Conservation (phyloP, 352 stramenopile genomes). For the Phytophthora cryptogea region DNA sequence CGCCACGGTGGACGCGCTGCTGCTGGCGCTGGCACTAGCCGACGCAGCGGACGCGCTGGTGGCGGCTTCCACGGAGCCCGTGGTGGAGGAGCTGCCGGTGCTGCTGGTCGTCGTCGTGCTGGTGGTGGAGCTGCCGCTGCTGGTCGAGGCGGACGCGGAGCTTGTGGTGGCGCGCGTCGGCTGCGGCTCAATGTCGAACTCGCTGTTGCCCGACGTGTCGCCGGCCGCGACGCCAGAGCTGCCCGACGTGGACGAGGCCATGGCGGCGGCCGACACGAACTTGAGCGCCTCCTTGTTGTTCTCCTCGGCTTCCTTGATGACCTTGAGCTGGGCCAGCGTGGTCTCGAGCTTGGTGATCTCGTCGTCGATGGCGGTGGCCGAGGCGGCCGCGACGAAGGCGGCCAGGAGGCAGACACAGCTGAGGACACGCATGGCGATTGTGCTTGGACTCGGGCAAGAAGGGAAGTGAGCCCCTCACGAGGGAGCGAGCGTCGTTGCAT, state of each 20-base stretch:
- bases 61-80: constrained; percentile 12
- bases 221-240: constrained; percentile 15
- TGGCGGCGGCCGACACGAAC: constrained; percentile 25
- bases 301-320: constrained; percentile 21
- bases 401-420: constrained; percentile 24
- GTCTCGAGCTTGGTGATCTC: constrained; percentile 31
- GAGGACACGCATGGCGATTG: constrained; percentile 27
- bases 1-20: constrained; percentile 24
- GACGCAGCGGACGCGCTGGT: constrained; percentile 14
- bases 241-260: constrained; percentile 29
- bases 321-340: constrained; percentile 29
- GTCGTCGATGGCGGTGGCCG: constrained; percentile 24
- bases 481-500: constrained; percentile 19
- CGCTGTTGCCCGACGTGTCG: constrained; percentile 32
- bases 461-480: constrained; percentile 8
- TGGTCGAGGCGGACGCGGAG: constrained; percentile 12
- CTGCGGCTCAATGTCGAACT: constrained; percentile 44
- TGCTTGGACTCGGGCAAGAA: neutral
- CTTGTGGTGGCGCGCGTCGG: constrained; percentile 29
- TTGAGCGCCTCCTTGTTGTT: constrained; percentile 27
- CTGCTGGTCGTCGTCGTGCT: constrained; percentile 17
- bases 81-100: neutral
- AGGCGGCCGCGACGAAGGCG: constrained; percentile 19
- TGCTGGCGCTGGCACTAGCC: constrained; percentile 31
- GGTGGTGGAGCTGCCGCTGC: constrained; percentile 10